A percentile compares a stretch with the other conserved stretches of the same genome.
phyloP scores from a whole-genome alignment of 116 monocot genomes.

The Cymodocea nodosa region DNA sequence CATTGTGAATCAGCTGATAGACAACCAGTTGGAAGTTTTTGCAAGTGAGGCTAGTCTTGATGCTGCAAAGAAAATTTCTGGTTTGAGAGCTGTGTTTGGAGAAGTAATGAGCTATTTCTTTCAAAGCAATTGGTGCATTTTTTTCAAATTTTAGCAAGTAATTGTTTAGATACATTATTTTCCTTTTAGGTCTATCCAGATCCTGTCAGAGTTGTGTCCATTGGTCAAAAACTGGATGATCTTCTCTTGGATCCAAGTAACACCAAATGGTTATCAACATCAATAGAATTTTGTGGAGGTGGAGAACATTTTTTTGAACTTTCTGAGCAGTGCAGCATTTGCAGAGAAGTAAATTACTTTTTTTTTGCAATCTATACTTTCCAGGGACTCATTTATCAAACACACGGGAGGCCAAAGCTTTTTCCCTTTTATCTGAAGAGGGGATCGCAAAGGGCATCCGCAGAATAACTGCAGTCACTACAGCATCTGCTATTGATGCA shows the following conservation, averaged over 20 bases:
- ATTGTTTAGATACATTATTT: neutral
- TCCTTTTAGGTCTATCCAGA: constrained; percentile 79
- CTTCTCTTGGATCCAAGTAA: constrained; percentile 54
- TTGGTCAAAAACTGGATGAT: constrained; percentile 82
- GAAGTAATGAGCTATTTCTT: constrained; percentile 36
- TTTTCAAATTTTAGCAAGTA: neutral
- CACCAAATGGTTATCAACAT: constrained; percentile 77
- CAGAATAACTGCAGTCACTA: constrained; percentile 90
- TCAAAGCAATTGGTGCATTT: neutral
- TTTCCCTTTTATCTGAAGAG: constrained; percentile 92
- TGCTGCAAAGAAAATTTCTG: constrained; percentile 57
- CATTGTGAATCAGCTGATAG: constrained; percentile 90
- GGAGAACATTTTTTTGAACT: neutral
- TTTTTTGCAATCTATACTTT: neutral
- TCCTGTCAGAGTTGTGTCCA: constrained; percentile 91
- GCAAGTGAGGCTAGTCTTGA: constrained; percentile 58
- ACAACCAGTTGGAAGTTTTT: constrained; percentile 78
- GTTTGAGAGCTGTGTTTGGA: constrained; percentile 93
- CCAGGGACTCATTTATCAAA: constrained; percentile 90
- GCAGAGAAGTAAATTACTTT: neutral
- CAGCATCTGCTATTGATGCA: constrained; percentile 64
- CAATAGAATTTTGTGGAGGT: constrained; percentile 90
- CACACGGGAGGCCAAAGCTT: constrained; percentile 88
- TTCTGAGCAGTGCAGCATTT: neutral
- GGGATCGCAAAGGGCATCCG: constrained; percentile 96